These are phyloP conservation scores for Aquilaria agallochum DNA, from an alignment of 441 rosid species.

Conservation along the genomic window DNA sequence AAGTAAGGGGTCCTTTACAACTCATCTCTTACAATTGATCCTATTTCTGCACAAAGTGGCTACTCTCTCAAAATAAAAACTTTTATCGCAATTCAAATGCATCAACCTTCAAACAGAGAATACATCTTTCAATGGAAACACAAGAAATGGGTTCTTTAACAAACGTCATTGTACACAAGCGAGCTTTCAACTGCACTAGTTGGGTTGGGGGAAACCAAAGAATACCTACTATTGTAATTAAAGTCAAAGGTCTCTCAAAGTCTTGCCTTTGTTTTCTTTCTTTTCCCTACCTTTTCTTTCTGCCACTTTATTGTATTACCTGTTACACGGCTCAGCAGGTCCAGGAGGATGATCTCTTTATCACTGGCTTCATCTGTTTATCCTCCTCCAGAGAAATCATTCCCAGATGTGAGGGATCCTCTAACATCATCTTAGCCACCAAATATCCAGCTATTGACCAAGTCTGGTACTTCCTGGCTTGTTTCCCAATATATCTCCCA, in stretches of 20 bases:
- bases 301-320: constrained; percentile 3
- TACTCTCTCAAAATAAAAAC: too few species aligned
- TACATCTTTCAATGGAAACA: constrained; percentile 23
- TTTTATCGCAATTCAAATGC: too few species aligned
- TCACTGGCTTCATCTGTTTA: constrained; percentile 84
- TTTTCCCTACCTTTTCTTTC: constrained; percentile 12
- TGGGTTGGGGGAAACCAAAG: constrained; percentile 16
- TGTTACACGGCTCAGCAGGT: constrained; percentile 32
- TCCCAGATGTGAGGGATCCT: constrained; percentile 96
- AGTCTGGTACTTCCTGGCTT: constrained; percentile 82
- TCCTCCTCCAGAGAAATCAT: constrained; percentile 96
- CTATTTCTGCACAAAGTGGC: too few species aligned
- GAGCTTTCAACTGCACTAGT: constrained; percentile 20
- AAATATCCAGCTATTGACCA: constrained; percentile 96
- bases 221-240: constrained; percentile 14
- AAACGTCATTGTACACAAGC: constrained; percentile 40
- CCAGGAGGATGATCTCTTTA: constrained; percentile 93
- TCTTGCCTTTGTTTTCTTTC: neutral
- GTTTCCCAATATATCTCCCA: constrained; percentile 84
- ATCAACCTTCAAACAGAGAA: constrained; percentile 20
- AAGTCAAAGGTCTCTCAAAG: constrained; percentile 5
- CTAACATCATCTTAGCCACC: constrained; percentile 96
- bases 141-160: constrained; percentile 17
- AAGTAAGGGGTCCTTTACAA: too few species aligned
- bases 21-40: too few species aligned